phyloP scores from a whole-genome alignment of 2,329 filamentous ascomycete species.

The Helotiales sp. region DNA sequence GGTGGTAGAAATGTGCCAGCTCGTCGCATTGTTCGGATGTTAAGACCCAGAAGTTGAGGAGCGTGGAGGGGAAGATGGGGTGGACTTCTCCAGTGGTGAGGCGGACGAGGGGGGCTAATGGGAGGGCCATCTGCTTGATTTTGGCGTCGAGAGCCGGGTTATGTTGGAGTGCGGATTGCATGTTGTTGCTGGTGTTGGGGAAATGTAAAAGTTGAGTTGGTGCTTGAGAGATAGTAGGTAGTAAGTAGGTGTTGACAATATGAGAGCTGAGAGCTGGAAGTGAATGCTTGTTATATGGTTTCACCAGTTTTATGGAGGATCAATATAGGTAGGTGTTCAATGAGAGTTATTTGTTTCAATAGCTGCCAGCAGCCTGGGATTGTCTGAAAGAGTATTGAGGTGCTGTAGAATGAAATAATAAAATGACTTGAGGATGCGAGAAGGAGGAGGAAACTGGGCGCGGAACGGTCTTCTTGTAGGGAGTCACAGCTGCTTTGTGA shows the following conservation, averaged over 20 bases:
- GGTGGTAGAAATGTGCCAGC: conserved; percentile 75
- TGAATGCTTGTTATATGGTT: background rate
- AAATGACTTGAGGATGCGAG: conserved; percentile 15
- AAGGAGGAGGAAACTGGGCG: conserved; percentile 11
- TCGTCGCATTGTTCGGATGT: conserved; percentile 72
- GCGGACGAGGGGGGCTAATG: conserved; percentile 70
- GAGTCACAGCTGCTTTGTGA: conserved; percentile 15
- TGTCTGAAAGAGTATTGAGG: conserved; percentile 17
- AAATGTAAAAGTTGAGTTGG: background rate
- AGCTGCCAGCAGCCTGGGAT: conserved; percentile 37
- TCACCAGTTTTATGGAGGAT: conserved; percentile 7
- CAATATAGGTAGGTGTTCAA: conserved; percentile 11
- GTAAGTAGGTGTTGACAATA: background rate
- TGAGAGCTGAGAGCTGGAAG: background rate
- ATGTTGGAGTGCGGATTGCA: conserved; percentile 32
- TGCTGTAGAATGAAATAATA: conserved; percentile 12
- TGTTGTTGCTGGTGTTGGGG: conserved; percentile 8
- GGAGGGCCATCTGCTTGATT: conserved; percentile 67
- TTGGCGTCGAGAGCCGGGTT: conserved; percentile 63
- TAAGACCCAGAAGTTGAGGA: conserved; percentile 76
- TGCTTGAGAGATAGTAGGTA: background rate
- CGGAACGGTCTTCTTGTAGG: conserved; percentile 19
- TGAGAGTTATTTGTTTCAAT: conserved; percentile 24
- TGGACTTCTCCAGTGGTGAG: conserved; percentile 66
- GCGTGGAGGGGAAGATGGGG: conserved; percentile 66